Conservation (phyloP, 805 yeast genomes). For the Candida oleophila region DNA sequence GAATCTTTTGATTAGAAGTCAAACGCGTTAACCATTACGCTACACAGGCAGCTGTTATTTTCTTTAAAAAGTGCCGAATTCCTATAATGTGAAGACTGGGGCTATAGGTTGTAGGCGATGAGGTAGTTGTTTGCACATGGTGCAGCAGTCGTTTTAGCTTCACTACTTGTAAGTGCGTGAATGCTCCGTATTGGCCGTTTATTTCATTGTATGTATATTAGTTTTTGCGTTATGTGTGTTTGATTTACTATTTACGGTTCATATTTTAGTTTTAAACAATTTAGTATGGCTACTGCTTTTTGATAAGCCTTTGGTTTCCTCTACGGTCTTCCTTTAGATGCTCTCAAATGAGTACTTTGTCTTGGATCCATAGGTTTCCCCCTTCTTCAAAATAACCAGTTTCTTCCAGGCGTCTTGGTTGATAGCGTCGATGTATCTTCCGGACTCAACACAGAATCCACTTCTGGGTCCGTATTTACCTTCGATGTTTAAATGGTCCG, state of each 20-base stretch:
- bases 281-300: neutral
- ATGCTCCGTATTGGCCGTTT: no score
- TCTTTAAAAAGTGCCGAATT: neutral
- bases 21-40: conserved; percentile 70
- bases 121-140: no score
- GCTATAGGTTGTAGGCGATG: neutral
- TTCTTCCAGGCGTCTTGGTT: conserved; percentile 45
- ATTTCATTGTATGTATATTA: no score
- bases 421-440: conserved; percentile 56
- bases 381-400: conserved; percentile 48
- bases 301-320: no score
- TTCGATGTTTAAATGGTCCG: conserved; percentile 45
- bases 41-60: conserved; percentile 43
- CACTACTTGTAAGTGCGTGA: no score
- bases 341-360: conserved; percentile 27
- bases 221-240: no score
- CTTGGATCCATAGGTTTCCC: conserved; percentile 53
- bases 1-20: conserved; percentile 66
- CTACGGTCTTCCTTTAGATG: neutral
- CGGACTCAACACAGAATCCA: conserved; percentile 65
- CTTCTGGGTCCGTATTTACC: conserved; percentile 35
- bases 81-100: neutral
- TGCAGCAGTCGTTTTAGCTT: no score
- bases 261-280: no score
- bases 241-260: no score